phyloP scores from a whole-genome alignment of 768 basidiomycete genomes.

The Pleurotus cornucopiae region DNA sequence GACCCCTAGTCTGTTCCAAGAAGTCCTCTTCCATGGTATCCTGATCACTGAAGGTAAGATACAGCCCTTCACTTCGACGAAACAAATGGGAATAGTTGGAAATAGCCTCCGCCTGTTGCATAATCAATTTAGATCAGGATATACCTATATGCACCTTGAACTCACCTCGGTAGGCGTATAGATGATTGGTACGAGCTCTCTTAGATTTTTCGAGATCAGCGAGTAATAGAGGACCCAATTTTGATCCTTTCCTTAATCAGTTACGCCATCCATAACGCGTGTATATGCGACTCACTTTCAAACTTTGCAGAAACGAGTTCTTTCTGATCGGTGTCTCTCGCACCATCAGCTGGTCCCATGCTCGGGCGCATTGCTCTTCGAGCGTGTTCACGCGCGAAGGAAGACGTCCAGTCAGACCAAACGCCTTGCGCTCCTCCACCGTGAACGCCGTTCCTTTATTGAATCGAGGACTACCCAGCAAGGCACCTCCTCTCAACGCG shows the following conservation, averaged over 20 bases:
- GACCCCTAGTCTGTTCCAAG: slow-evolving; percentile 57
- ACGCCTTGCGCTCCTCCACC: slow-evolving; percentile 56
- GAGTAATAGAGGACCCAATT: slow-evolving; percentile 81
- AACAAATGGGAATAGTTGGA: slow-evolving; percentile 82
- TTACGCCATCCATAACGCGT: neutral
- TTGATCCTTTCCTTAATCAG: slow-evolving; percentile 39
- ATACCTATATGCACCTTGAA: neutral
- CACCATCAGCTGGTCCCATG: slow-evolving; percentile 56
- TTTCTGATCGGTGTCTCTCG: slow-evolving; percentile 39
- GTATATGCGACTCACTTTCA: slow-evolving; percentile 32
- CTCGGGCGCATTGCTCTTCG: slow-evolving; percentile 72
- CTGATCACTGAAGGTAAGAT: slow-evolving; percentile 54
- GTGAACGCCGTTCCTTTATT: slow-evolving; percentile 85
- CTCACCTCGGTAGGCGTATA: slow-evolving; percentile 80
- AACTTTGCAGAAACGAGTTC: slow-evolving; percentile 73
- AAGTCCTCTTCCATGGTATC: slow-evolving; percentile 77
- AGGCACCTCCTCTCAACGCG: slow-evolving; percentile 56
- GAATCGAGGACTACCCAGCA: slow-evolving; percentile 64
- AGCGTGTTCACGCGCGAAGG: slow-evolving; percentile 56
- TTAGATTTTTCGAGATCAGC: slow-evolving; percentile 54
- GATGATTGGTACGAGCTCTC: slow-evolving; percentile 65
- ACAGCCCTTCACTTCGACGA: slow-evolving; percentile 74
- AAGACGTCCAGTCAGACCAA: slow-evolving; percentile 59
- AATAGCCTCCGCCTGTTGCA: slow-evolving; percentile 68
- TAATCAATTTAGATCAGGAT: too few species aligned